Conservation (phyloP, 148 eudicot species). For the Rheum nobile region DNA sequence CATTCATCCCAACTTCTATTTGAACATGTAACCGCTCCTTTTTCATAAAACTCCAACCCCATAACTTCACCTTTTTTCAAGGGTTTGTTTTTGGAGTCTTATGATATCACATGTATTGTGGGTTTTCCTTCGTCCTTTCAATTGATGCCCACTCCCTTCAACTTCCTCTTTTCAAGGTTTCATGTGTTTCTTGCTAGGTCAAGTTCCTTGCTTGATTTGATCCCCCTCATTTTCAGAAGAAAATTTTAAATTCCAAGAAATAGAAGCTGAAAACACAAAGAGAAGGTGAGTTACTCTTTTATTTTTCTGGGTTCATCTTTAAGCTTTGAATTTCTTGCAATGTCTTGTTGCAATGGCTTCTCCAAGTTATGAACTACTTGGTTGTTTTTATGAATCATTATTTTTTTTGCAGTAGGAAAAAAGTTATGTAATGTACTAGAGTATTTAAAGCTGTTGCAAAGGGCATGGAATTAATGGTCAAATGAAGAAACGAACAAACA, state of each 20-base stretch:
- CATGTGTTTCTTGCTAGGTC: neutral
- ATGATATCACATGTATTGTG: neutral
- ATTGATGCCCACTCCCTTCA: neutral
- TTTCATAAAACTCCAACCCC: neutral
- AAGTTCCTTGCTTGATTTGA: neutral
- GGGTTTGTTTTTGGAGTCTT: neutral
- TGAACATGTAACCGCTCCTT: neutral
- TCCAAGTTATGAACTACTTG: no score
- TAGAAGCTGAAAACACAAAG: neutral
- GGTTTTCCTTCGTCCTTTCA: neutral
- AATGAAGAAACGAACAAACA: neutral
- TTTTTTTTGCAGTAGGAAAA: neutral
- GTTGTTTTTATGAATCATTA: neutral
- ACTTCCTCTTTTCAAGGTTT: neutral
- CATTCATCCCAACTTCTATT: neutral
- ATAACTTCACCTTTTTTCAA: neutral
- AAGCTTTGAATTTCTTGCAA: neutral
- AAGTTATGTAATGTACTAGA: no score
- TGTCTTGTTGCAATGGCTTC: no score
- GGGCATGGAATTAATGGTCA: neutral
- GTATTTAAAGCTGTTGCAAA: neutral
- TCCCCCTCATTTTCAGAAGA: neutral
- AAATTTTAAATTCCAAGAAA: neutral
- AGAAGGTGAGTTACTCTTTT: neutral
- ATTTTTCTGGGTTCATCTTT: neutral